Percentiles rank a stretch among this genome's conserved stretches.
Evolutionary conservation across 768 basidiomycete species (phyloP).

Genomic region (Rubroboletus satanas): DNA sequence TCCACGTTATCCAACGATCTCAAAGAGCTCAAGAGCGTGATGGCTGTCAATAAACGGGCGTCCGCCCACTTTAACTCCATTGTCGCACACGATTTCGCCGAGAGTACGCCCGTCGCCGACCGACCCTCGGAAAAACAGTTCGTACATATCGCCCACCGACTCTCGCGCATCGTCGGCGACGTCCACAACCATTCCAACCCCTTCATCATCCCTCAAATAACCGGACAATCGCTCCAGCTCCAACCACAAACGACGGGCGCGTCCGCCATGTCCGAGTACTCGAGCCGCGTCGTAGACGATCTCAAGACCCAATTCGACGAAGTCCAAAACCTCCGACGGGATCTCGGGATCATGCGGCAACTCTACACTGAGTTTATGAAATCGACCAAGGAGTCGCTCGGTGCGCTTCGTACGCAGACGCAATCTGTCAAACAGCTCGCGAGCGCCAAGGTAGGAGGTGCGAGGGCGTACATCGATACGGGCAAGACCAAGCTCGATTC

Average conservation of each 20-base stretch:
- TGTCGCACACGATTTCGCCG: constrained; percentile 52
- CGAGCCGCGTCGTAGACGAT: constrained; percentile 69
- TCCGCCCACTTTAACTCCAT: constrained; percentile 47
- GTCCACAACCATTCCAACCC: constrained; percentile 31
- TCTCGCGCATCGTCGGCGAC: constrained; percentile 65
- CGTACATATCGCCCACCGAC: constrained; percentile 63
- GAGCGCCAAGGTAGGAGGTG: constrained; percentile 75
- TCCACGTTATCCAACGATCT: constrained; percentile 80
- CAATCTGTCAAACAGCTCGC: constrained; percentile 86
- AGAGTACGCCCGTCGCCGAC: constrained; percentile 59
- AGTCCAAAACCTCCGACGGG: constrained; percentile 88
- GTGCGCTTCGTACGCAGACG: constrained; percentile 76
- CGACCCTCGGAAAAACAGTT: constrained; percentile 78
- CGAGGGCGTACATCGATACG: constrained; percentile 82
- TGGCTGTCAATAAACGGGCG: constrained; percentile 53
- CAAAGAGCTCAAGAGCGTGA: constrained; percentile 75
- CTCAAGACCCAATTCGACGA: constrained; percentile 93
- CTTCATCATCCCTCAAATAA: constrained; percentile 55
- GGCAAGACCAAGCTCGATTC: constrained; percentile 90
- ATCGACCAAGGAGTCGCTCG: constrained; percentile 83
- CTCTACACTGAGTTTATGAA: constrained; percentile 92
- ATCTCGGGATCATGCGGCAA: constrained; percentile 91
- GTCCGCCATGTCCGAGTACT: constrained; percentile 71
- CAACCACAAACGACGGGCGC: constrained; percentile 72
- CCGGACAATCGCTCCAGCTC: constrained; percentile 55